Percentiles rank a stretch among this genome's conserved stretches.
Conservation (phyloP, 352 stramenopile species). For the Pythium chondricola region DNA sequence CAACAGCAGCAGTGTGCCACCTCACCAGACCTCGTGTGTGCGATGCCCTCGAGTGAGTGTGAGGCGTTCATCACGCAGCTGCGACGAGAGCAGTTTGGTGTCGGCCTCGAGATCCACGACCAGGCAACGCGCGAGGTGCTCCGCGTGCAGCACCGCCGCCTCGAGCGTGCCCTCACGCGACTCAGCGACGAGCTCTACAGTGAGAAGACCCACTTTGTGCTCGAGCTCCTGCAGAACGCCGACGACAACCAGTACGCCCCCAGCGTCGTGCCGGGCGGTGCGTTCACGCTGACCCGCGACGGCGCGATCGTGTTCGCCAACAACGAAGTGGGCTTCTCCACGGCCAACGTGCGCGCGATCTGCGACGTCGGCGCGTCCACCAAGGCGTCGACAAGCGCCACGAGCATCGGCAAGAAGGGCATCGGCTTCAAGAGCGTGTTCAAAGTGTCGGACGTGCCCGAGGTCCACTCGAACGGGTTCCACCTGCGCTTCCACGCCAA, state of each 20-base stretch:
- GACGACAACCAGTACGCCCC: conserved; percentile 73
- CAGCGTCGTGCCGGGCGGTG: conserved; percentile 34
- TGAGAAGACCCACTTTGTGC: conserved; percentile 84
- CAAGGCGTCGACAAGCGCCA: conserved; percentile 32
- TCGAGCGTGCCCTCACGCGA: conserved; percentile 79
- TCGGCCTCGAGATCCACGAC: conserved; percentile 61
- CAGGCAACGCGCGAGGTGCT: conserved; percentile 50
- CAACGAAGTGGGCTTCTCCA: conserved; percentile 81
- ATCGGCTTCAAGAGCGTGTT: conserved; percentile 92
- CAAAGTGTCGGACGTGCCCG: conserved; percentile 72
- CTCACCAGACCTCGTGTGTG: no score
- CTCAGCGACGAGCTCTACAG: conserved; percentile 85
- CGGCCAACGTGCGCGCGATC: conserved; percentile 71
- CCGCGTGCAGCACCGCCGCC: conserved; percentile 63
- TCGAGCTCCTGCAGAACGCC: conserved; percentile 86
- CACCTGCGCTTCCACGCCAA: conserved; percentile 77
- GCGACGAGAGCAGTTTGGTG: conserved; percentile 70
- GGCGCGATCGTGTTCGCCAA: conserved; percentile 73
- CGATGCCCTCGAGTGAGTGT: conserved; percentile 17
- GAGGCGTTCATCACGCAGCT: conserved; percentile 52
- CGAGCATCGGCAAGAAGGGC: conserved; percentile 86
- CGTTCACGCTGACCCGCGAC: conserved; percentile 47
- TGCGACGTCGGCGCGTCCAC: conserved; percentile 86
- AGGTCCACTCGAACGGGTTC: conserved; percentile 87
- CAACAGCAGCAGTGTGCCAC: no score